A percentile compares a stretch with the other conserved stretches of the same genome.
phyloP scores from a whole-genome alignment of 1,284 basidiomycete genomes.

The Kalmanozyma brasiliensis region DNA sequence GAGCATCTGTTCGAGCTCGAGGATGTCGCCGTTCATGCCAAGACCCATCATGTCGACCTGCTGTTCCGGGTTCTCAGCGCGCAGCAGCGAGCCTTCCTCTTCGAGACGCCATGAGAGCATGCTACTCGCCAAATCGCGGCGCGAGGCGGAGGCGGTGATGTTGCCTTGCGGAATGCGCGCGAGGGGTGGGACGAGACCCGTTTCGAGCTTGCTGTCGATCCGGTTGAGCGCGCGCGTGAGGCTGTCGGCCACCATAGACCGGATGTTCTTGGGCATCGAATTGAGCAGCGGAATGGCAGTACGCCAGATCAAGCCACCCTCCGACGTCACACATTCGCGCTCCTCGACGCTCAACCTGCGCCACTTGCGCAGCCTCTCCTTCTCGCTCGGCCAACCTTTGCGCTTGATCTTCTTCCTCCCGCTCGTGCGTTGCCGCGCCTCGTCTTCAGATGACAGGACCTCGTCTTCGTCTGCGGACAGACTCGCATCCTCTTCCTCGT shows the following conservation, averaged over 20 bases:
- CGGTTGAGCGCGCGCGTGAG: conserved; percentile 32
- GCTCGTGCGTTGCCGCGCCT: not conserved
- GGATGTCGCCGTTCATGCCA: conserved; percentile 39
- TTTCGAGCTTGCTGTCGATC: conserved; percentile 39
- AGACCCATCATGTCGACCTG: conserved; percentile 12
- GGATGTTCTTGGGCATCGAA: conserved; percentile 47
- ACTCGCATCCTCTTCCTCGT: conserved; percentile 1
- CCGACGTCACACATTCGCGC: conserved; percentile 45
- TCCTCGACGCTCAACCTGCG: conserved; percentile 41
- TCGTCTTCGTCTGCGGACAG: conserved; percentile 13
- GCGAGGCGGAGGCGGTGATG: not conserved
- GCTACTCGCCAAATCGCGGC: conserved; percentile 35
- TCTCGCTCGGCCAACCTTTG: conserved; percentile 38
- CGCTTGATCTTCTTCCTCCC: conserved; percentile 8
- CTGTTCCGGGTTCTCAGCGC: conserved; percentile 9
- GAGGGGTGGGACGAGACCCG: conserved; percentile 35
- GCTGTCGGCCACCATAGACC: conserved; percentile 31
- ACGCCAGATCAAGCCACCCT: conserved; percentile 53
- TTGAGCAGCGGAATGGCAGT: conserved; percentile 46
- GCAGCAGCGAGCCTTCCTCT: conserved; percentile 26
- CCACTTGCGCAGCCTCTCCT: conserved; percentile 40
- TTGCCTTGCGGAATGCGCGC: conserved; percentile 24
- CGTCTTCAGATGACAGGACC: conserved; percentile 20
- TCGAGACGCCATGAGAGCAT: conserved; percentile 45
- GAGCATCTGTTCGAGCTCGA: conserved; percentile 37